Conservation (phyloP, 176 grass and related monocot species). For the Canna indica region DNA sequence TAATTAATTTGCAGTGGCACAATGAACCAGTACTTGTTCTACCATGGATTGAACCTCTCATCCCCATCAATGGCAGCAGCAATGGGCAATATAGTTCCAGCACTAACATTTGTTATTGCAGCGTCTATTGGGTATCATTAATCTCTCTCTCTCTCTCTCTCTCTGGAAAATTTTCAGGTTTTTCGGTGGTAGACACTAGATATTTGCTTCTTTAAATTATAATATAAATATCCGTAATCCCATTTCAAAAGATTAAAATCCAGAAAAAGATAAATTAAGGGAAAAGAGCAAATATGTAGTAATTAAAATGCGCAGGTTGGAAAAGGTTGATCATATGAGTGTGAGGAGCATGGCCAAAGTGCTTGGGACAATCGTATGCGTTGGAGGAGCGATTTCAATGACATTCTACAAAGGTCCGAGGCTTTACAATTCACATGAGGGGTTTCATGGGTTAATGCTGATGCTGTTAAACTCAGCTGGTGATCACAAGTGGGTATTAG, state of each 20-base stretch:
- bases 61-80: conserved; percentile 65
- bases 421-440: conserved; percentile 13
- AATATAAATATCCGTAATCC: no score
- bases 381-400: conserved; percentile 46
- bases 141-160: no score
- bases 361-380: conserved; percentile 40
- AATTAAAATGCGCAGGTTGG: no score
- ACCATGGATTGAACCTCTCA: conserved; percentile 31
- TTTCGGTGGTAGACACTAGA: no score
- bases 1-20: no score
- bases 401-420: conserved; percentile 50
- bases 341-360: conserved; percentile 44
- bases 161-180: no score
- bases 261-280: no score
- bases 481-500: conserved; percentile 30
- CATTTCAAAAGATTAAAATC: no score
- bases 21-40: conserved; percentile 44
- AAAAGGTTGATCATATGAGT: conserved; percentile 35
- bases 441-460: neutral
- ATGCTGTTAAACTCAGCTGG: no score
- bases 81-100: conserved; percentile 49
- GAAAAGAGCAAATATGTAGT: no score
- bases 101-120: conserved; percentile 61
- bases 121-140: conserved; percentile 45
- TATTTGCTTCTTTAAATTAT: no score